Evolutionary conservation across 2,329 filamentous ascomycete species (phyloP).

Genomic region (Akanthomyces uredinophilus): DNA sequence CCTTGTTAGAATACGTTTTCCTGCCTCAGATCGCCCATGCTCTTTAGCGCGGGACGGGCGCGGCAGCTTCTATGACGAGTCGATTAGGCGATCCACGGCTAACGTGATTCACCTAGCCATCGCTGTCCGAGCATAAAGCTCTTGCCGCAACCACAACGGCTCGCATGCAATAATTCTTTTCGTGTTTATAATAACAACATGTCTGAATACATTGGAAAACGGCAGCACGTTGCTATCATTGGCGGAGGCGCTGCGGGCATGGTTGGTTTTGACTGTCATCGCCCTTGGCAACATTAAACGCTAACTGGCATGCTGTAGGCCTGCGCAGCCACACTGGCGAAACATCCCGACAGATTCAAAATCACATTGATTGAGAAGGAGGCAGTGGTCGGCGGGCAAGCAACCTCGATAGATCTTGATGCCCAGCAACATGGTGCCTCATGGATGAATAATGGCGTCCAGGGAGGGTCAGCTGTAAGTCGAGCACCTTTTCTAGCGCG

Average conservation of each 20-base stretch:
- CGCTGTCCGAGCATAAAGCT: background rate
- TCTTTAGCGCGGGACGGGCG: no score
- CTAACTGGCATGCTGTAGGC: conserved; percentile 34
- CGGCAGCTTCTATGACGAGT: conserved; percentile 2
- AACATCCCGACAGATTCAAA: conserved; percentile 60
- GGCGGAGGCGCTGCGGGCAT: conserved; percentile 60
- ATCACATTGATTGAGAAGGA: conserved; percentile 58
- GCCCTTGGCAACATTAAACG: background rate
- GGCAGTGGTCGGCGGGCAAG: conserved; percentile 55
- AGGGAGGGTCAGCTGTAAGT: conserved; percentile 46
- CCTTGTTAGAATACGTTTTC: no score
- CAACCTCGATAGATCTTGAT: conserved; percentile 54
- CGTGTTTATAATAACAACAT: background rate
- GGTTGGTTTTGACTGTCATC: conserved; percentile 30
- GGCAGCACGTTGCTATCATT: conserved; percentile 50
- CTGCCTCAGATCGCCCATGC: no score
- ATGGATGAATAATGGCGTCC: conserved; percentile 61
- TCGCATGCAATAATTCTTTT: background rate
- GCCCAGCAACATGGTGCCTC: conserved; percentile 50
- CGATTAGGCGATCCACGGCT: conserved; percentile 3
- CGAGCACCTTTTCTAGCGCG: no score
- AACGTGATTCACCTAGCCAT: background rate
- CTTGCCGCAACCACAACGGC: background rate
- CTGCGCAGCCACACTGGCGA: conserved; percentile 60
- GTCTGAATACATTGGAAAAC: conserved; percentile 21